Evolutionary conservation across 371 early-diverging fungal genomes (phyloP), one percentile per base, ranked within the genome.

Genomic region (Mucor velutinosus): DNA sequence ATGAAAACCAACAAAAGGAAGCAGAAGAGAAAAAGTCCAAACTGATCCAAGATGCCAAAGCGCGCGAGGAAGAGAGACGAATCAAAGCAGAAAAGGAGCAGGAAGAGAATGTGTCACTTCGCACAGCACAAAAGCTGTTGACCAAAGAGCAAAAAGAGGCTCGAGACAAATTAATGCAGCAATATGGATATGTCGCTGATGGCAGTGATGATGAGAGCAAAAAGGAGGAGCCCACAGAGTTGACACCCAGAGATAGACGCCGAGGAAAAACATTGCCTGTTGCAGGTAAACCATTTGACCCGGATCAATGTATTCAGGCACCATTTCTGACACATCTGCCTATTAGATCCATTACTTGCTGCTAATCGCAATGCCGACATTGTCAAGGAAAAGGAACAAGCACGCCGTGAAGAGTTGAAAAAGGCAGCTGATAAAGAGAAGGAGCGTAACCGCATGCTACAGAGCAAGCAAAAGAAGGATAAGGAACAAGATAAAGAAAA

Each of bases 151-250:
- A 87, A 67, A 78, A 78, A 33, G 77, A 77, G n/a, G 79, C 77
- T 33, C 82, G 88, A 10, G 81, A 87, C 4, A 77, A 78, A 4
- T 65, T 87, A 11, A 61, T 85, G 67, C 71, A 75, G 23, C 81
- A 87, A 32, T 87, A 87, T 67, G 84, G 79, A n/a, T 87, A 85
- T 53, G 71, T 80, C 12, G 76, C 82, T 53, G 83, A 82, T 35
- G 74, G 66, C 19, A 78, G 78, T 19, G 86, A 86, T 35, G 75
- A 64, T 10, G 80, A 59, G 25, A 68, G 79, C 4, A 83, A 80
- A 7, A 77, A 86, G 49, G 62, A 57, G 2, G 30, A 65, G 11
- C 51, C 41, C 7, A 25, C 51, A 6, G 53, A 57, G 25, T 30
- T 35, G 32, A 25, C 56, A n/a, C 62, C 49, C 3, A 74, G 58